A percentile compares a stretch with the other conserved stretches of the same genome.
phyloP scores from a whole-genome alignment of 2,329 filamentous ascomycete genomes.

The Fusarium sp. region DNA sequence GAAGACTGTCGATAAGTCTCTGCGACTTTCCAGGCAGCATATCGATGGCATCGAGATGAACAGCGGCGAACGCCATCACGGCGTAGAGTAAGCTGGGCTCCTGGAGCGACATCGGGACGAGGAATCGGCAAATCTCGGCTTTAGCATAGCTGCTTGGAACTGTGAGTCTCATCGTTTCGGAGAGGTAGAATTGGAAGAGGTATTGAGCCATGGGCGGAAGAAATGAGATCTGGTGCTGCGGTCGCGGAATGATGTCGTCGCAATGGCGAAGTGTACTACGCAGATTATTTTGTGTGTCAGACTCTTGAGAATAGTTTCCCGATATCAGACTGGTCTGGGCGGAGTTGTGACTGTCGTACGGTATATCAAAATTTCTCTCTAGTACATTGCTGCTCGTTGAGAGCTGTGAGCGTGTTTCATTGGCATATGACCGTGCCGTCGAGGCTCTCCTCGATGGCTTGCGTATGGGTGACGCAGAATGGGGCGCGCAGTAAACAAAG shows the following conservation, averaged over 20 bases:
- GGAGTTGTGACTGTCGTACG: not conserved
- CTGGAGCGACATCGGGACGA: conserved; percentile 27
- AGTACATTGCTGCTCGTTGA: accelerated
- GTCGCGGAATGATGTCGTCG: not conserved
- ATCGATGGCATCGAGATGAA: conserved; percentile 15
- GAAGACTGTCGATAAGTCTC: conserved; percentile 14
- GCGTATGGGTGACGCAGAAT: not conserved
- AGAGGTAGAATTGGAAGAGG: conserved; percentile 29
- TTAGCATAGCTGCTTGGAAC: conserved; percentile 29
- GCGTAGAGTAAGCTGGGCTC: conserved; percentile 32
- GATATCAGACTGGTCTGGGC: not conserved
- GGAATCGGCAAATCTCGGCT: conserved; percentile 28
- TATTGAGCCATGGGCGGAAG: conserved; percentile 25
- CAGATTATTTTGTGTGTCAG: not conserved
- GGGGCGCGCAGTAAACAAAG: conserved; percentile 14
- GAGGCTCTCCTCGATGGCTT: too few relatives aligned
- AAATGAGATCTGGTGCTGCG: not conserved
- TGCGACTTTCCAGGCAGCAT: not conserved
- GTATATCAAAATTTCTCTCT: not conserved
- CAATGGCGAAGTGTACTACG: too few relatives aligned
- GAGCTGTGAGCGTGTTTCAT: accelerated
- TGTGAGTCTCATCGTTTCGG: conserved; percentile 33
- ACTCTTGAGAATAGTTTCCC: too few relatives aligned
- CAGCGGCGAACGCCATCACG: conserved; percentile 26
- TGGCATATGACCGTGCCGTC: not conserved